These are phyloP conservation scores for Coniochaeta pulveracea DNA, from an alignment of 2,329 filamentous ascomycete genomes.

Conservation along the genomic window DNA sequence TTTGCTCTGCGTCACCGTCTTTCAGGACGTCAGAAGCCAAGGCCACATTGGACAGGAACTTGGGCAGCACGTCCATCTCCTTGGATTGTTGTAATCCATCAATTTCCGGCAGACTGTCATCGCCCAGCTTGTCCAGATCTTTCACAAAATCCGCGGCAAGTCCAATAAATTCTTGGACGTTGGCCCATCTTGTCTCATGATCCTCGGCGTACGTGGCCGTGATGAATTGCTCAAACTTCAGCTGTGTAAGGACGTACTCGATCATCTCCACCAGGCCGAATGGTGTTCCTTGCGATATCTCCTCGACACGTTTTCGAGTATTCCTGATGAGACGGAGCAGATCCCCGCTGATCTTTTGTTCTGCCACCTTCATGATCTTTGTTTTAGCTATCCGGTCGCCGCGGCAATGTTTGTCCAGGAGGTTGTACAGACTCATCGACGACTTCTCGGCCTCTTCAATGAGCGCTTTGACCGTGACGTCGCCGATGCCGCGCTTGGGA, in stretches of 20 bases:
- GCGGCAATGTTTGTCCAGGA: constrained; percentile 48
- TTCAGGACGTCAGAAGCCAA: constrained; percentile 71
- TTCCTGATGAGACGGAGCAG: constrained; percentile 32
- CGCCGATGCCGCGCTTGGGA: constrained; percentile 71
- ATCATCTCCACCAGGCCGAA: constrained; percentile 35
- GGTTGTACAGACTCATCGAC: constrained; percentile 61
- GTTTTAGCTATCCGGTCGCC: constrained; percentile 35
- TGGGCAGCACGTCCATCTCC: constrained; percentile 53
- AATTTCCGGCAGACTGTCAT: constrained; percentile 53
- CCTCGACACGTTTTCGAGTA: constrained; percentile 19
- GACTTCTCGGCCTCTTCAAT: constrained; percentile 64
- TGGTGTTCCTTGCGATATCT: constrained; percentile 15
- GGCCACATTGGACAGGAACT: constrained; percentile 82
- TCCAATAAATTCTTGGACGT: constrained; percentile 76
- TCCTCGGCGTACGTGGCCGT: constrained; percentile 61
- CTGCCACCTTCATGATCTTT: constrained; percentile 36
- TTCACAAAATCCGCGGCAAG: constrained; percentile 63
- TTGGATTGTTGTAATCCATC: constrained; percentile 59
- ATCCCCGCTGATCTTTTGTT: constrained; percentile 40
- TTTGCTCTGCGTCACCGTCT: constrained; percentile 43
- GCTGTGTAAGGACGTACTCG: constrained; percentile 45
- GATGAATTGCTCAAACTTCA: constrained; percentile 65
- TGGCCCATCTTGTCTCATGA: constrained; percentile 71
- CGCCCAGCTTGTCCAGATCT: constrained; percentile 30
- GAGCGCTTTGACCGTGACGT: constrained; percentile 62